These are phyloP conservation scores for Theobroma grandiflorum DNA, from an alignment of 441 rosid species.

Conservation along the genomic window DNA sequence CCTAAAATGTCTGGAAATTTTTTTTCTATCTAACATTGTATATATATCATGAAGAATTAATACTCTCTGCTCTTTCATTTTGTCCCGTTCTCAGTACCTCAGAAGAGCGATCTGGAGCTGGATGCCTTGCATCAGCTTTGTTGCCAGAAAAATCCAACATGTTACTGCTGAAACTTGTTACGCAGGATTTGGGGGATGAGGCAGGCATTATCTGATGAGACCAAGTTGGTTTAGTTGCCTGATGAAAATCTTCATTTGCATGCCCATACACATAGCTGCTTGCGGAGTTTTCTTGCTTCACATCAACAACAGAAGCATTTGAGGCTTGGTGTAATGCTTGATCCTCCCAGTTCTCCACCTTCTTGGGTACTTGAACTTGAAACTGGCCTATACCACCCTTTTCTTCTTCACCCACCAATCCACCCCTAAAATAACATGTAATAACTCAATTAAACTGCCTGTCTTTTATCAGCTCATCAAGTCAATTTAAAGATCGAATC, in stretches of 20 bases:
- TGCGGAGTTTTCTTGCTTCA: slow-evolving; percentile 78
- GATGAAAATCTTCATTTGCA: slow-evolving; percentile 49
- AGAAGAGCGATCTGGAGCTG: slow-evolving; percentile 77
- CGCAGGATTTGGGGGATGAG: slow-evolving; percentile 83
- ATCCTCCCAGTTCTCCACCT: slow-evolving; percentile 80
- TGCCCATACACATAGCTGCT: slow-evolving; percentile 56
- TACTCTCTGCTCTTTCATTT: background rate
- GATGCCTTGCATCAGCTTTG: slow-evolving; percentile 63
- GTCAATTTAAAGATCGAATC: slow-evolving; percentile 15
- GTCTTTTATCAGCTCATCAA: background rate
- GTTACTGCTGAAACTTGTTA: slow-evolving; percentile 70
- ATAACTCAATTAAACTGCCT: background rate
- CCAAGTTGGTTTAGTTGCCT: slow-evolving; percentile 45
- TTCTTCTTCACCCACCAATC: slow-evolving; percentile 76
- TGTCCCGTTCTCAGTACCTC: slow-evolving; percentile 47
- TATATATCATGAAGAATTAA: background rate
- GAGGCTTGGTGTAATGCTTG: slow-evolving; percentile 65
- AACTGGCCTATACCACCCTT: slow-evolving; percentile 54
- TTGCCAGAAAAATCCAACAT: slow-evolving; percentile 82
- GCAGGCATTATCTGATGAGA: slow-evolving; percentile 52
- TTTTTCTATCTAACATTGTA: background rate
- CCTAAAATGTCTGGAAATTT: background rate
- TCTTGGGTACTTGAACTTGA: slow-evolving; percentile 50
- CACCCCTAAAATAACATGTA: slow-evolving; percentile 54
- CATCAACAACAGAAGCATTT: slow-evolving; percentile 44